Evolutionary conservation across 495 filamentous ascomycete species (phyloP).

Genomic region (Penicillium daleae): DNA sequence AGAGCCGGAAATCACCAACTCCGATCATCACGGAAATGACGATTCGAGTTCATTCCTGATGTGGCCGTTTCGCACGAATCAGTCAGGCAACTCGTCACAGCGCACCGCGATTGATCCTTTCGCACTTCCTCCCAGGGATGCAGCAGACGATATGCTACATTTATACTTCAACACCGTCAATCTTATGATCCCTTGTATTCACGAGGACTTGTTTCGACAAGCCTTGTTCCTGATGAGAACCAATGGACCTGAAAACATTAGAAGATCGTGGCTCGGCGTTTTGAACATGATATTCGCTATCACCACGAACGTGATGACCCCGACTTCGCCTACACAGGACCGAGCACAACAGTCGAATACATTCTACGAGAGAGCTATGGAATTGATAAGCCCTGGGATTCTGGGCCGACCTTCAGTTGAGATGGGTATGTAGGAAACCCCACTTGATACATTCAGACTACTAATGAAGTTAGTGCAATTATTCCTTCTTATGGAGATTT

Average conservation of each 20-base stretch:
- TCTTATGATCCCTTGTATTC: neutral
- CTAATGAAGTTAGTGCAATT: neutral
- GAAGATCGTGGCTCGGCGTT: neutral
- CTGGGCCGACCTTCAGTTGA: neutral
- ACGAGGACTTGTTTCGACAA: neutral
- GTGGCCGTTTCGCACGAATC: neutral
- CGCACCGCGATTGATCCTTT: neutral
- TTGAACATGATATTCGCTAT: neutral
- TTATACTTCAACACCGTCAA: neutral
- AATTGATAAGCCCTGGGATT: neutral
- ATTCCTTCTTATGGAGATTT: neutral
- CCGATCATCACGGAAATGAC: neutral
- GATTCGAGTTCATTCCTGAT: neutral
- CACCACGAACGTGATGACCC: neutral
- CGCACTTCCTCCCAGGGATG: neutral
- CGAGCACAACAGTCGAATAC: neutral
- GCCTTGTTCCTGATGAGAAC: neutral
- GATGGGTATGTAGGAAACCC: neutral
- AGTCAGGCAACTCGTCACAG: neutral
- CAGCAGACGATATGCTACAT: neutral
- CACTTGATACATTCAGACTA: neutral
- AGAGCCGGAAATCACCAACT: neutral
- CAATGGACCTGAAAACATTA: neutral
- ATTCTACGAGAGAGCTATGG: neutral
- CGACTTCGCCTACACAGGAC: neutral